A percentile compares a stretch with the other conserved stretches of the same genome.
These are phyloP conservation scores for Ulmus americana DNA, from an alignment of 331 rosid species.

Conservation along the genomic window DNA sequence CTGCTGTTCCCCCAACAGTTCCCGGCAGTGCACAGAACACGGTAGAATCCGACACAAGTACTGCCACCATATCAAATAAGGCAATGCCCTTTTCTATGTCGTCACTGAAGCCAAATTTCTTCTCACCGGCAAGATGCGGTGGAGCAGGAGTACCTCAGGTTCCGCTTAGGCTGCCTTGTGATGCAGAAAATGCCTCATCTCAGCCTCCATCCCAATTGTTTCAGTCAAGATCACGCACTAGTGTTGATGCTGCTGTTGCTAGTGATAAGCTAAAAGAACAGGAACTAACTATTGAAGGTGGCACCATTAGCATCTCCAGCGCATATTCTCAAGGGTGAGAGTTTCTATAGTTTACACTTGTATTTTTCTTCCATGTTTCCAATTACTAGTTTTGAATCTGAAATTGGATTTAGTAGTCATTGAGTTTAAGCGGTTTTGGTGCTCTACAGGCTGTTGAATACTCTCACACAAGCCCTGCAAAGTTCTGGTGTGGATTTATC, in stretches of 20 bases:
- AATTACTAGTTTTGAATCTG: not conserved
- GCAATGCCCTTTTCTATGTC: constrained; percentile 41
- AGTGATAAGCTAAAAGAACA: constrained; percentile 67
- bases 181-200: constrained; percentile 39
- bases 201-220: constrained; percentile 36
- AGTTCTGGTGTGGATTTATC: constrained; percentile 93
- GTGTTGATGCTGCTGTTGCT: constrained; percentile 30
- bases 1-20: constrained; percentile 37
- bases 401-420: constrained; percentile 14
- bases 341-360: no score
- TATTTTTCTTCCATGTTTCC: not conserved
- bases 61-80: constrained; percentile 48
- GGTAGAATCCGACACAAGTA: constrained; percentile 48
- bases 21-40: constrained; percentile 40
- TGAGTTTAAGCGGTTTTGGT: constrained; percentile 17
- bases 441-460: constrained; percentile 62
- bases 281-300: constrained; percentile 68
- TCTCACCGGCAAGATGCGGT: constrained; percentile 37
- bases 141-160: constrained; percentile 39
- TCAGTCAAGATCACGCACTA: constrained; percentile 35
- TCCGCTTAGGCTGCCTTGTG: constrained; percentile 45
- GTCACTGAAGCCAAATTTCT: constrained; percentile 47
- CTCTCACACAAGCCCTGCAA: constrained; percentile 82
- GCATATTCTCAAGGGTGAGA: constrained; percentile 88
- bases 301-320: constrained; percentile 79